These are phyloP conservation scores for Carex cristatella DNA, from an alignment of 176 grass and related monocot species.

Conservation along the genomic window DNA sequence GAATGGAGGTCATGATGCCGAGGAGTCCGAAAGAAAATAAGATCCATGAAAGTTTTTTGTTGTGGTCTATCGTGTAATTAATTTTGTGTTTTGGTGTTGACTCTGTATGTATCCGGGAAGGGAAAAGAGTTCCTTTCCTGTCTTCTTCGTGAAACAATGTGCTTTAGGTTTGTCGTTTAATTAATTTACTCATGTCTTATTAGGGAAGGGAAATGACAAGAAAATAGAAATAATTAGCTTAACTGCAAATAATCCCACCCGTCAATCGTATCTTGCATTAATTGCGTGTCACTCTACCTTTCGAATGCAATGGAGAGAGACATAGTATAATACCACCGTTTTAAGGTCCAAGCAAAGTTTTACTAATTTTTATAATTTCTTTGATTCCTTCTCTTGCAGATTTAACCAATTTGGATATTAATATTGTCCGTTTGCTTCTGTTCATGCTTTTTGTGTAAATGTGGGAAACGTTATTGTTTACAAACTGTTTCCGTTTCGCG, in stretches of 20 bases:
- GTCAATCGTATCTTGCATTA: not conserved
- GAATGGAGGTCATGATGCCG: slow-evolving; percentile 36
- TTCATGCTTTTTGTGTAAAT: not conserved
- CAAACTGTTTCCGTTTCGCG: not conserved
- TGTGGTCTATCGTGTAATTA: not conserved
- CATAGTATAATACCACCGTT: not conserved
- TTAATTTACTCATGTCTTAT: not conserved
- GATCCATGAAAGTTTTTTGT: not conserved
- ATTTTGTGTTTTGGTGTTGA: not conserved
- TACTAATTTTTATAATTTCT: not conserved
- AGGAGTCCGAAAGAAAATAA: slow-evolving; percentile 23
- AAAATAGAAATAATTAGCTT: not conserved
- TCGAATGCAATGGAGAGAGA: not conserved
- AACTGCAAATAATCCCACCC: not conserved
- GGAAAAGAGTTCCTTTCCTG: not conserved
- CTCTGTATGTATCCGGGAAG: not conserved
- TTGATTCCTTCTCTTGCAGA: not conserved
- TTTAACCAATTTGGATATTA: not conserved
- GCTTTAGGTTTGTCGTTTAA: not conserved
- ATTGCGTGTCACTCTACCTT: not conserved
- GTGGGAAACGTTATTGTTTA: not conserved
- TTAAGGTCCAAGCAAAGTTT: not conserved
- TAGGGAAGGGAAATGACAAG: not conserved
- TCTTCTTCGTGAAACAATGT: not conserved
- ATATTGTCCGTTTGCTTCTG: not conserved